Evolutionary conservation across 169 alveolate genomes (phyloP).

Genomic region (Besnoitia besnoiti): DNA sequence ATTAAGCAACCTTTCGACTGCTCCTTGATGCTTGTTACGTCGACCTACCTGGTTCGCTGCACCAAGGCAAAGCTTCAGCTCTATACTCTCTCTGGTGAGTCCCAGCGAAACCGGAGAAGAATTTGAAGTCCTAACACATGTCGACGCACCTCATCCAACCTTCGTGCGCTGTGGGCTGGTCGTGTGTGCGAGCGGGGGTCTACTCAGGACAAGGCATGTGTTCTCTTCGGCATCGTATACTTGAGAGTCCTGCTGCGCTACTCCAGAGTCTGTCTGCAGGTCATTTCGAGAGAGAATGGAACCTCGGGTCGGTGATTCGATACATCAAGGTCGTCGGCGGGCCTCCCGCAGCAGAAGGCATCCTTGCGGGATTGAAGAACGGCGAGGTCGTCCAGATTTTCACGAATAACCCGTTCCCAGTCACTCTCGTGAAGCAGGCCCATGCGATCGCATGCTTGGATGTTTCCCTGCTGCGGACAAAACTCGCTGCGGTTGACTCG

Average conservation of each 20-base stretch:
- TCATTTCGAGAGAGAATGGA: constrained; percentile 91
- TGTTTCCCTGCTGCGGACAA: constrained; percentile 47
- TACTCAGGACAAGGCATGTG: background rate
- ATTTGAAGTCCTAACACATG: no score
- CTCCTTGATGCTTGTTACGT: constrained; percentile 85
- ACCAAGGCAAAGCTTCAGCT: constrained; percentile 82
- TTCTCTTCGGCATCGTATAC: background rate
- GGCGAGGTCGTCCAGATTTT: constrained; percentile 89
- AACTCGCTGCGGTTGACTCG: constrained; percentile 92
- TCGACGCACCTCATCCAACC: background rate
- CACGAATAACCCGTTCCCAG: constrained; percentile 92
- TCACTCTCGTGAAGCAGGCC: constrained; percentile 83
- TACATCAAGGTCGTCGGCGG: constrained; percentile 90
- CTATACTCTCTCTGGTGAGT: constrained; percentile 71
- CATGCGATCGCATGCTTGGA: constrained; percentile 86
- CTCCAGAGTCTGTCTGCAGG: constrained; percentile 71
- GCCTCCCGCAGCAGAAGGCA: constrained; percentile 89
- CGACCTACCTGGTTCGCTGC: constrained; percentile 85
- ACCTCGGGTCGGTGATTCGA: constrained; percentile 83
- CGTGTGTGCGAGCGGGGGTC: background rate
- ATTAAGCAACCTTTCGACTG: constrained; percentile 87
- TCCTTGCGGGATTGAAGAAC: constrained; percentile 89
- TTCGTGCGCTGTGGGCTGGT: background rate
- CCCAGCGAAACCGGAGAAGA: no score
- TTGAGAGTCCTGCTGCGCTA: background rate